A percentile compares a stretch with the other conserved stretches of the same genome.
phyloP scores from a whole-genome alignment of 805 yeast genomes.

The Ogataea kodamae region DNA sequence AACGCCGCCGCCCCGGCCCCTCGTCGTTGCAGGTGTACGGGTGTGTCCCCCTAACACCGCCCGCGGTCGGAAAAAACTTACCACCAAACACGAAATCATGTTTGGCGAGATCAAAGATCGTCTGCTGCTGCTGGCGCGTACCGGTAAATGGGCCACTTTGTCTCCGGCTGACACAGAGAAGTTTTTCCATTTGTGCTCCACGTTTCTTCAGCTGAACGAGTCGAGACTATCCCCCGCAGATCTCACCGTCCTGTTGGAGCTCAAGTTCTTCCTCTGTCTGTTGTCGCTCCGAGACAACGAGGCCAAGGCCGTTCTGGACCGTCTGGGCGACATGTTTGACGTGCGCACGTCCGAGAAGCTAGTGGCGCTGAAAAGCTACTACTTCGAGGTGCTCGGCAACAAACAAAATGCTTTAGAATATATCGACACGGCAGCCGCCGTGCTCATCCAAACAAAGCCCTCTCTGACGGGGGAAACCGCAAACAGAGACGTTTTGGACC shows the following conservation, averaged over 20 bases:
- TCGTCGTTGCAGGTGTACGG: too few species aligned
- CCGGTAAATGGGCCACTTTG: conserved; percentile 49
- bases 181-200: conserved; percentile 38
- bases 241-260: conserved; percentile 57
- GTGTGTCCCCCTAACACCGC: too few species aligned
- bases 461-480: conserved; percentile 27
- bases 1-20: too few species aligned
- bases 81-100: too few species aligned
- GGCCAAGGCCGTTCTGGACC: conserved; percentile 64
- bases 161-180: conserved; percentile 42
- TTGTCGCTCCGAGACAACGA: conserved; percentile 62
- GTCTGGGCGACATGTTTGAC: conserved; percentile 65
- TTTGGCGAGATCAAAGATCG: conserved; percentile 28
- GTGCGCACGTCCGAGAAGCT: conserved; percentile 50
- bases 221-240: conserved; percentile 41
- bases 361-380: conserved; percentile 50
- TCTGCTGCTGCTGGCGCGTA: conserved; percentile 46
- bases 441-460: conserved; percentile 17
- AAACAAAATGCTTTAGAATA: conserved; percentile 40
- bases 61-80: too few species aligned
- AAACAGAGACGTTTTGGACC: conserved; percentile 24
- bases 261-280: conserved; percentile 65
- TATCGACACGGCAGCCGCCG: conserved; percentile 23
- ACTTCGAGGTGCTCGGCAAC: conserved; percentile 49
- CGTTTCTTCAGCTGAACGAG: conserved; percentile 30